phyloP scores from a whole-genome alignment of 2,329 filamentous ascomycete genomes.

The Grosmannia clavigera region DNA sequence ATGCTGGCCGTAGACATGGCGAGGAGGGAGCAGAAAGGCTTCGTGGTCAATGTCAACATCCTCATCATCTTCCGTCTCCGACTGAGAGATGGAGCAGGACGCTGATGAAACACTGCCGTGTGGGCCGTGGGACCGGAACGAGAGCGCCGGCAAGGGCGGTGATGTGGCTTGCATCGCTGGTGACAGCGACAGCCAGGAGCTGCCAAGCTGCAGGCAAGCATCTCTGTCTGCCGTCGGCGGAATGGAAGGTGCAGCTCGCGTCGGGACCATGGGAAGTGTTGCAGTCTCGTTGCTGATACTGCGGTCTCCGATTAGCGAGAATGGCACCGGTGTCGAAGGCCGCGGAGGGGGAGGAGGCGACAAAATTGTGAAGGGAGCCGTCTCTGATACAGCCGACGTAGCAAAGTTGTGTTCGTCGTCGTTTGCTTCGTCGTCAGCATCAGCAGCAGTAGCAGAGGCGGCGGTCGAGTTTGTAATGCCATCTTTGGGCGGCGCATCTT shows the following conservation, averaged over 20 bases:
- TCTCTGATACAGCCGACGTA: slow-evolving; percentile 35
- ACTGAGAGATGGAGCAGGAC: background rate
- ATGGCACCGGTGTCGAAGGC: background rate
- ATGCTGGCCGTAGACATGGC: background rate
- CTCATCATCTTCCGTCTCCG: background rate
- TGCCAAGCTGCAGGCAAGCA: background rate
- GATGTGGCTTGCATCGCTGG: slow-evolving; percentile 20
- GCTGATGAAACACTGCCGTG: slow-evolving; percentile 20
- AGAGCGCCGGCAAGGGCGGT: slow-evolving; percentile 26
- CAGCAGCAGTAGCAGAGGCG: slow-evolving; percentile 8
- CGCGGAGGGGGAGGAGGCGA: slow-evolving; percentile 41
- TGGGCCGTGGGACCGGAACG: slow-evolving; percentile 24
- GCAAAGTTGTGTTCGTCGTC: slow-evolving; percentile 50
- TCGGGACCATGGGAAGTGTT: background rate
- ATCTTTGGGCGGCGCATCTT: slow-evolving; percentile 21
- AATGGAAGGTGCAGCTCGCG: slow-evolving; percentile 5
- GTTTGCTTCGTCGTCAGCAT: slow-evolving; percentile 27
- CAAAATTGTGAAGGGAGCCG: slow-evolving; percentile 30
- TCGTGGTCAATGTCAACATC: background rate
- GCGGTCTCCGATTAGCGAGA: too few relatives aligned
- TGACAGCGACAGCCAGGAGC: background rate
- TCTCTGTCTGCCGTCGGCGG: background rate
- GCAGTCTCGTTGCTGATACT: background rate
- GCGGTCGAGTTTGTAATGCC: background rate
- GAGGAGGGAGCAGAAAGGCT: background rate